Evolutionary conservation across 2,329 filamentous ascomycete genomes (phyloP).

Genomic region (Botrytis paeoniae): DNA sequence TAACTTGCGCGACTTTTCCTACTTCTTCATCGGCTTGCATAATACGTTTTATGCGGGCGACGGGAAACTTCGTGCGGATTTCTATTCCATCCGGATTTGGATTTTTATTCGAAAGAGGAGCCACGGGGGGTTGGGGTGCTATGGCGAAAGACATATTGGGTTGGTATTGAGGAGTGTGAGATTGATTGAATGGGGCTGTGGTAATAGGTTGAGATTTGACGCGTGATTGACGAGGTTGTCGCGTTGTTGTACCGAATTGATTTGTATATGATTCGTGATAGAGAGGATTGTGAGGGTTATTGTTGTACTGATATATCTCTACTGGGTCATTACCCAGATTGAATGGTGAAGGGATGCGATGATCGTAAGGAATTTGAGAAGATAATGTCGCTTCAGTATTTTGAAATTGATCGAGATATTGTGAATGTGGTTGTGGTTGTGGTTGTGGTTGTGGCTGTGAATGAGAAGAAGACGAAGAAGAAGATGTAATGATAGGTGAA

Average conservation of each 20-base stretch:
- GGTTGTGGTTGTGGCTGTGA: neutral
- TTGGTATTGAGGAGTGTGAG: neutral
- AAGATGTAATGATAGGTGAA: neutral
- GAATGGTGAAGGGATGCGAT: neutral
- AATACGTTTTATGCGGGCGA: constrained; percentile 95
- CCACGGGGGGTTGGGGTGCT: neutral
- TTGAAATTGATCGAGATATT: neutral
- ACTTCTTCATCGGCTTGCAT: constrained; percentile 99
- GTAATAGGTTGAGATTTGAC: neutral
- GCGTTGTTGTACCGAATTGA: constrained; percentile 1
- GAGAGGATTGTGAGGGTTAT: constrained; percentile 20
- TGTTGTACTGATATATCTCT: constrained; percentile 5
- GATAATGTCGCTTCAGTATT: neutral
- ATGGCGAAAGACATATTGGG: constrained; percentile 1
- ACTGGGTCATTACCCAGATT: neutral
- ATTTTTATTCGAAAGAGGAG: constrained; percentile 46
- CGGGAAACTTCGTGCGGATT: constrained; percentile 93
- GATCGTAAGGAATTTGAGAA: neutral
- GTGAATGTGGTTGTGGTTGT: neutral
- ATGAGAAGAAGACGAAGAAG: neutral
- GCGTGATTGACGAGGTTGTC: constrained; percentile 8
- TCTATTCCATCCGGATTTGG: constrained; percentile 50
- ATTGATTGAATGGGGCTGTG: neutral
- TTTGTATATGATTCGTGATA: neutral
- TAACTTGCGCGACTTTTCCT: constrained; percentile 96